These are phyloP conservation scores for Phaeosphaeria sp. DNA, from an alignment of 2,329 filamentous ascomycete species.

Conservation along the genomic window DNA sequence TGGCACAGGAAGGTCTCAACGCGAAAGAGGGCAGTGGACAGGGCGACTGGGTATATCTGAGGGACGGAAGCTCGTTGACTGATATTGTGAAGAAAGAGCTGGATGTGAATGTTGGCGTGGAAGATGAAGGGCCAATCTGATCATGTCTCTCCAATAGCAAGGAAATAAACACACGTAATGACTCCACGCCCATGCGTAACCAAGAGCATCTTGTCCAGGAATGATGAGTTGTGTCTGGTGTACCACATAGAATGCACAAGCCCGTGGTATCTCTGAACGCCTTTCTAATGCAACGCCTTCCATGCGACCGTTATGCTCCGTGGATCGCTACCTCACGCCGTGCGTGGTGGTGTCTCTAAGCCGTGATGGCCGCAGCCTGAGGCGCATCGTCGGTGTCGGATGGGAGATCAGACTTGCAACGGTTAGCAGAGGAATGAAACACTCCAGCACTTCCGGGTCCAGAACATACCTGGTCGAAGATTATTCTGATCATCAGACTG, in stretches of 20 bases:
- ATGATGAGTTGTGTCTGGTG: not conserved
- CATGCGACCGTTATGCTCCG: too few species aligned
- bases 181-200: not conserved
- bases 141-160: not conserved
- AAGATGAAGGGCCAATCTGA: slow-evolving; percentile 41
- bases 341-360: slow-evolving; percentile 18
- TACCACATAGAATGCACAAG: not conserved
- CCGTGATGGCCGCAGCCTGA: slow-evolving; percentile 32
- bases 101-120: slow-evolving; percentile 61
- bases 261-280: slow-evolving; percentile 14
- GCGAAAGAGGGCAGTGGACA: slow-evolving; percentile 77
- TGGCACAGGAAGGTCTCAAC: slow-evolving; percentile 73
- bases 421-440: slow-evolving; percentile 2
- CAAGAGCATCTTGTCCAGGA: not conserved
- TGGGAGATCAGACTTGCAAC: slow-evolving; percentile 40
- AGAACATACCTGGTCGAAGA: slow-evolving; percentile 78
- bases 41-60: slow-evolving; percentile 85
- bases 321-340: too few species aligned
- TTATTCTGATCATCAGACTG: slow-evolving; percentile 93
- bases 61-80: slow-evolving; percentile 79
- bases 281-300: slow-evolving; percentile 7
- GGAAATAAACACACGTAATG: too few species aligned
- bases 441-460: not conserved
- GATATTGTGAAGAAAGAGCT: slow-evolving; percentile 79
- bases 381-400: slow-evolving; percentile 32